Conservation (phyloP, 495 filamentous ascomycete genomes). For the Aspergillus hancockii region DNA sequence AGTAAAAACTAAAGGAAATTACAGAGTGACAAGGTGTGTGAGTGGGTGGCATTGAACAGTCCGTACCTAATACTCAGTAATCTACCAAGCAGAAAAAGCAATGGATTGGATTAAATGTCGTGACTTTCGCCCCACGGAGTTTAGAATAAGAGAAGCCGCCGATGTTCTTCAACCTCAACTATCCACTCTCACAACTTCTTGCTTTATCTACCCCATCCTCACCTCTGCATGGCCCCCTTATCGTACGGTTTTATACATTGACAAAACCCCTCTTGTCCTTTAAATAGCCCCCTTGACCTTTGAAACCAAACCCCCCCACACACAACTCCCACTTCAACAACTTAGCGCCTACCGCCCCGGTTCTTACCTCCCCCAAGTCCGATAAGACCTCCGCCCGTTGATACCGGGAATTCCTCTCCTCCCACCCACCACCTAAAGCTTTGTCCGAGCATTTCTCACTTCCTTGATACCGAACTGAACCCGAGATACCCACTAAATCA, state of each 20-base stretch:
- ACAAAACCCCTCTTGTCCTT: not conserved
- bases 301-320: not conserved
- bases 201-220: not conserved
- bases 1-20: not conserved
- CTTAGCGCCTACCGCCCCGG: conserved; percentile 17
- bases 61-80: not conserved
- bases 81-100: not conserved
- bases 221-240: not conserved
- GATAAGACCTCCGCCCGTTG: conserved; percentile 25
- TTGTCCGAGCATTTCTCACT: not conserved
- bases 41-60: not conserved
- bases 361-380: conserved; percentile 12
- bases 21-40: not conserved
- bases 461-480: not conserved
- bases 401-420: not conserved
- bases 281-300: not conserved
- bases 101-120: conserved; percentile 6
- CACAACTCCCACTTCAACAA: conserved; percentile 7
- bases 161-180: conserved; percentile 19
- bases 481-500: not conserved
- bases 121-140: conserved; percentile 23
- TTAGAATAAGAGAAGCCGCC: conserved; percentile 21
- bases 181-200: not conserved
- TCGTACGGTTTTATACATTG: not conserved
- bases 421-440: conserved; percentile 11